These are phyloP conservation scores for Ganoderma multipileum DNA, from an alignment of 1,284 basidiomycete genomes.

Conservation along the genomic window DNA sequence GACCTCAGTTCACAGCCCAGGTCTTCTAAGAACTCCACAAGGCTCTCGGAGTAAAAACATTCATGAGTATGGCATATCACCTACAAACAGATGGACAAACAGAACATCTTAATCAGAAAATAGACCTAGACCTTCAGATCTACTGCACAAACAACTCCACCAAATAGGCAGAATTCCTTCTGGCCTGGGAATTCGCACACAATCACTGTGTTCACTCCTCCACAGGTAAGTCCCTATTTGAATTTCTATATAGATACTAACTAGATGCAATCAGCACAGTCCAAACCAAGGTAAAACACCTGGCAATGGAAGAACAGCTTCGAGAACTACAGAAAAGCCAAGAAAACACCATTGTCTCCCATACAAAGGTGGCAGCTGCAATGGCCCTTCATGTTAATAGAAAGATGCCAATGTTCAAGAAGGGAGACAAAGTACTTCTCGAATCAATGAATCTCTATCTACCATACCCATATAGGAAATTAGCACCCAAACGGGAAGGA, in stretches of 20 bases:
- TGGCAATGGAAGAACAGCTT: background rate
- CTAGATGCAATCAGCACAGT: background rate
- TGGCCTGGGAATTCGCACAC: background rate
- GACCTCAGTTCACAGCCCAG: no score
- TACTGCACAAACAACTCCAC: conserved; percentile 35
- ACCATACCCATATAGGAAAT: no score
- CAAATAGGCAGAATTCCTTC: background rate
- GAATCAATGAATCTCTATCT: no score
- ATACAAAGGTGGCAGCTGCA: no score
- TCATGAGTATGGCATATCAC: conserved; percentile 28
- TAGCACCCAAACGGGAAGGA: no score
- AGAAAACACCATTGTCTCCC: no score
- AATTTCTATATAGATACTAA: background rate
- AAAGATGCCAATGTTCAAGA: no score
- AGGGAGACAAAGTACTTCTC: no score
- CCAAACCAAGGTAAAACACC: background rate
- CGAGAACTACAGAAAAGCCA: background rate
- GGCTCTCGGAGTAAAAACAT: no score
- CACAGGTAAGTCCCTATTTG: background rate
- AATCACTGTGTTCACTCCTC: background rate
- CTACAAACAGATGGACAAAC: conserved; percentile 43
- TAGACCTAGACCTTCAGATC: conserved; percentile 36
- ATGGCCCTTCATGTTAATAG: no score
- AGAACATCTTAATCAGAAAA: conserved; percentile 40
- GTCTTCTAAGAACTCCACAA: no score